Base-by-base conservation (phyloP, 768 basidiomycete genomes). In the Collybia nuda region DNA sequence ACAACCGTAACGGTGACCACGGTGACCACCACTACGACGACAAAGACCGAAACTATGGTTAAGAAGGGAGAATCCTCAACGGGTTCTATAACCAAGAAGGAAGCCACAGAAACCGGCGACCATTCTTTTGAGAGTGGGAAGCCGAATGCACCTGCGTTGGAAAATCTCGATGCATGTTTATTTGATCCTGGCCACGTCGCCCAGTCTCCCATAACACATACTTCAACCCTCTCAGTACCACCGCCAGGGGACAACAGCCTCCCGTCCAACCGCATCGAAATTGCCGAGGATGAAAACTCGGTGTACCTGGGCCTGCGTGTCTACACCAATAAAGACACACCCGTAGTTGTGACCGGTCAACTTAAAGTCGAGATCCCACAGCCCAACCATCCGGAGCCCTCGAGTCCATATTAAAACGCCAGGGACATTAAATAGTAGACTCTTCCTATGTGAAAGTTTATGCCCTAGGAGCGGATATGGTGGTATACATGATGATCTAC, bases 301-400 rank as follows among this genome's bases (percentile, higher is more conserved):
- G 67, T 79, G 1, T 70, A 64, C 63, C 61, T 65, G 51, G 75
- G 61, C 29, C 65, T 65, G 60, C 70, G 68, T 62, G 75, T 72
- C 58, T 75, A 75, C 51, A 71, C 73, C 58, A 63, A 78, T 59
- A 63, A 78, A 67, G 76, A 76, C 66, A 56, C 73, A 61, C 57
- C 68, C 60, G 68, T 63, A 8, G 54, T 57, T 7, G 62, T 74
- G 8, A 59, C 62, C 22, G 69, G 69, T 3, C 63, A 56, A 56
- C 44, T 57, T 23, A 50, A 47, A 38, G 26, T 26, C 32, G 21
- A 49, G n/a, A 35, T 41, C 14, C 43, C 49, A 5, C 47, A 37
- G 1, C 40, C 40, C 42, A 26, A 15, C 5, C 23, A 15, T 7
- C 23, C 56, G 19, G 32, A 43, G 38, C 38, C 56, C 8, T 18